Base-by-base conservation (phyloP, 768 basidiomycete species). In the Phaeotremella skinneri region DNA sequence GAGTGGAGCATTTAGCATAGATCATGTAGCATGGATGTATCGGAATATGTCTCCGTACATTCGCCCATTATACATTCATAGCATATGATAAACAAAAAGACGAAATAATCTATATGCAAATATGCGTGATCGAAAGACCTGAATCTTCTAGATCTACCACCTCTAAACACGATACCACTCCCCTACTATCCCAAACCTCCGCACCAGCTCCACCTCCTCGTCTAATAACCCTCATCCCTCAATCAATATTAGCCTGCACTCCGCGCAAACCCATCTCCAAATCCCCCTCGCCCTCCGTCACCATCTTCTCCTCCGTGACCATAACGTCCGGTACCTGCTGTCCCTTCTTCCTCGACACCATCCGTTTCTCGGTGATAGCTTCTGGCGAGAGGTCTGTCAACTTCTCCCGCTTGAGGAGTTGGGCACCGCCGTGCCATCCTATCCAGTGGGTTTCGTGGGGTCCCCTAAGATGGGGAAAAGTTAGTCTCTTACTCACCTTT, bases 401-500 rank as follows among this genome's bases (percentile, higher is more conserved):
- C 52, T 60, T 62, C 50, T 59, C 65, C 56, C 55, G 51, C 56
- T 68, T 73, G 26, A 69, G 31, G 16, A 75, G 51, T 43, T 70
- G 64, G 1, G 58, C 43, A 29, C 79, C 79, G 2, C 80, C 79
- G 14, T 72, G 53, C 77, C 77, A 80, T 20, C 80, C 80, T 25
- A 80, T 29, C 80, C 80, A 81, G 6, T 69, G 73, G 21, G 61
- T 56, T 41, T 71, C 70, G 66, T 89, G 87, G 6, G 89, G 89
- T 0, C 89, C 89, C 26, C 89, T 82, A 37, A n/a, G 20, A 3
- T 17, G 50, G 21, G 13, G n/a, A 4, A 4, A 4, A 20, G 23
- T 39, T 37, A 21, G 4, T 17, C n/a, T 21, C n/a, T 31, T 14
- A 32, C 11, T 20, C 54, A 37, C 9, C 9, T 37, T 7, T 29